phyloP scores from a whole-genome alignment of 2,329 filamentous ascomycete genomes.

The Keithomyces neogunnii region DNA sequence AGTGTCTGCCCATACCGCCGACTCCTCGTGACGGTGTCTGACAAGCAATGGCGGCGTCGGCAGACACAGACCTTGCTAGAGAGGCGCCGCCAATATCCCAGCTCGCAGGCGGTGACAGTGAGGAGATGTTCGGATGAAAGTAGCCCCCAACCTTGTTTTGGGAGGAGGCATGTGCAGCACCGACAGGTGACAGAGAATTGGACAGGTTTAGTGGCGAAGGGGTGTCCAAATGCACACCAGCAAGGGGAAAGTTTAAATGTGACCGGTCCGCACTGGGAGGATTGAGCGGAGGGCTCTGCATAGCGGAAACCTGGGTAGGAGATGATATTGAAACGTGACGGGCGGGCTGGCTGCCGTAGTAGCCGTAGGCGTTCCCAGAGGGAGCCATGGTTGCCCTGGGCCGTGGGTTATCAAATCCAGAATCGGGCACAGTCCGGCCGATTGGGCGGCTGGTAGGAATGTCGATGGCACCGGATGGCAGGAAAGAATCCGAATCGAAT shows the following conservation, averaged over 20 bases:
- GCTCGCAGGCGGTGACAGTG: slow-evolving; percentile 4
- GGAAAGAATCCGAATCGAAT: slow-evolving; percentile 32
- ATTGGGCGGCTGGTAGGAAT: slow-evolving; percentile 14
- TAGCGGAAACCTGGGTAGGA: background rate
- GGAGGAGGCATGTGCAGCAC: background rate
- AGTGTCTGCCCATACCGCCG: slow-evolving; percentile 32
- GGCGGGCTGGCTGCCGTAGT: background rate
- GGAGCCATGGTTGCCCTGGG: background rate
- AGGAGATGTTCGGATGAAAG: slow-evolving; percentile 7
- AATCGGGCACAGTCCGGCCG: slow-evolving; percentile 2
- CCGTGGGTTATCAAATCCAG: slow-evolving; percentile 1
- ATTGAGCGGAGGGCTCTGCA: slow-evolving; percentile 2
- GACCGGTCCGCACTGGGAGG: background rate
- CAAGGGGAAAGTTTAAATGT: background rate
- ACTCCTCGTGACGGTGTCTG: slow-evolving; percentile 26
- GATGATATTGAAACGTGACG: background rate
- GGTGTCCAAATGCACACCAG: background rate
- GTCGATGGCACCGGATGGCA: slow-evolving; percentile 30
- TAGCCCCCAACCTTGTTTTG: background rate
- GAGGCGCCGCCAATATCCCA: slow-evolving; percentile 11
- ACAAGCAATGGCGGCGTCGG: slow-evolving; percentile 21
- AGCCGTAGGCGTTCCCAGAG: background rate
- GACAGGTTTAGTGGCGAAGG: background rate
- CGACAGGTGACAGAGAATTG: background rate
- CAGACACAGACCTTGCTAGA: slow-evolving; percentile 20